These are phyloP conservation scores for Amphicarpaea edgeworthii DNA, from an alignment of 306 rosid genomes.

Conservation along the genomic window DNA sequence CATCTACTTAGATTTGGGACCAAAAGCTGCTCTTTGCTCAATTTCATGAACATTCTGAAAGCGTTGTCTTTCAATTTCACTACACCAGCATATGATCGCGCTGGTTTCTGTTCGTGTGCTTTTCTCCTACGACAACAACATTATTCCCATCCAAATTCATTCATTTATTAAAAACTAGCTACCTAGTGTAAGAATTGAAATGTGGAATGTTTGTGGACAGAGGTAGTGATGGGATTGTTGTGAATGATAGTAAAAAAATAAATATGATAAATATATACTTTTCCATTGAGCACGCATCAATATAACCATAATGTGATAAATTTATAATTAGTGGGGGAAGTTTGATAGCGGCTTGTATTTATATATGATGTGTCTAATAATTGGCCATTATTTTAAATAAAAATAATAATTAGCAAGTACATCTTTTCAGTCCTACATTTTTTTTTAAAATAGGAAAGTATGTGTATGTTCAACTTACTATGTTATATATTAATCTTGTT, in stretches of 20 bases:
- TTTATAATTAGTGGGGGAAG: slow-evolving; percentile 9
- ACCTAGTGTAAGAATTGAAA: background rate
- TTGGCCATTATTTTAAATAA: too few relatives aligned
- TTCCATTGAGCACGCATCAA: slow-evolving; percentile 32
- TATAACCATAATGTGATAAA: slow-evolving; percentile 11
- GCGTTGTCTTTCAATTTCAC: slow-evolving; percentile 50
- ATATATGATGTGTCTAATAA: slow-evolving; percentile 32
- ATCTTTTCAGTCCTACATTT: slow-evolving; percentile 32
- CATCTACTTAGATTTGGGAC: slow-evolving; percentile 51
- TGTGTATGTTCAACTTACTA: too few relatives aligned
- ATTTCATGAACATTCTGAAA: slow-evolving; percentile 46
- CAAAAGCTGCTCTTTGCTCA: slow-evolving; percentile 47
- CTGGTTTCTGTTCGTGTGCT: slow-evolving; percentile 31
- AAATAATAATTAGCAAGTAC: too few relatives aligned
- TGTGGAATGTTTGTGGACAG: background rate
- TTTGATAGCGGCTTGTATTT: slow-evolving; percentile 38
- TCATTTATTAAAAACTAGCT: background rate
- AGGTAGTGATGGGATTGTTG: slow-evolving; percentile 31
- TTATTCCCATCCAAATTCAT: slow-evolving; percentile 1
- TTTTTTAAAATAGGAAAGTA: slow-evolving; percentile 11
- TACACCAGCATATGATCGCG: slow-evolving; percentile 36
- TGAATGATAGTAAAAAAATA: slow-evolving; percentile 8
- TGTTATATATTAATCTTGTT: too few relatives aligned
- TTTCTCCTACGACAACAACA: slow-evolving; percentile 29
- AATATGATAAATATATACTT: background rate